Evolutionary conservation across 495 filamentous ascomycete genomes (phyloP).

Genomic region (Echria macrotheca): DNA sequence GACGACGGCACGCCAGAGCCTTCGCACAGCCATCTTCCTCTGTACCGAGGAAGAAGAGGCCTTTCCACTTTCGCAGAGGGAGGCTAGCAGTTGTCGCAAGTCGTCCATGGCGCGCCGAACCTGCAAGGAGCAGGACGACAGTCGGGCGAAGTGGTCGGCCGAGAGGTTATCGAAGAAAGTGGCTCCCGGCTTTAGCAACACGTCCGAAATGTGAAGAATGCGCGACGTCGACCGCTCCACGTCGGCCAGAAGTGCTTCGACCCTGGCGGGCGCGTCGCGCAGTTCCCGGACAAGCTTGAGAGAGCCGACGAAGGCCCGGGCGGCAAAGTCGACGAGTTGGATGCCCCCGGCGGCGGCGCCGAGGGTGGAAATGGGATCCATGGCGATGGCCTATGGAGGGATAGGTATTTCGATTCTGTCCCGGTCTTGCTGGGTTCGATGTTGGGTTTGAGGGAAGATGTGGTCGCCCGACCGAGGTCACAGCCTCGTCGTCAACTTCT

Average conservation of each 20-base stretch:
- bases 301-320: neutral
- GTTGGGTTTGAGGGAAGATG: too few relatives aligned
- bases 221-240: neutral
- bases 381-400: too few relatives aligned
- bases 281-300: neutral
- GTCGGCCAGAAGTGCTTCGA: neutral
- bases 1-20: neutral
- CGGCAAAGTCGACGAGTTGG: neutral
- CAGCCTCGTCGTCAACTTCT: too few relatives aligned
- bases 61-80: neutral
- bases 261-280: neutral
- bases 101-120: neutral
- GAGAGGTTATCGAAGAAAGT: neutral
- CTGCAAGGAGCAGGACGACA: neutral
- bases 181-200: neutral
- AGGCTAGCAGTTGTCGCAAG: neutral
- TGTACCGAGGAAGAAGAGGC: neutral
- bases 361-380: too few relatives aligned
- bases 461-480: too few relatives aligned
- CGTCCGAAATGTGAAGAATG: neutral
- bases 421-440: too few relatives aligned
- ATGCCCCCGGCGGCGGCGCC: neutral
- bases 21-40: neutral
- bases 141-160: neutral
- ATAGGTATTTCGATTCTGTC: too few relatives aligned